A percentile compares a stretch with the other conserved stretches of the same genome.
phyloP scores from a whole-genome alignment of 179 eudicot species.

The Amaranthus tricolor region DNA sequence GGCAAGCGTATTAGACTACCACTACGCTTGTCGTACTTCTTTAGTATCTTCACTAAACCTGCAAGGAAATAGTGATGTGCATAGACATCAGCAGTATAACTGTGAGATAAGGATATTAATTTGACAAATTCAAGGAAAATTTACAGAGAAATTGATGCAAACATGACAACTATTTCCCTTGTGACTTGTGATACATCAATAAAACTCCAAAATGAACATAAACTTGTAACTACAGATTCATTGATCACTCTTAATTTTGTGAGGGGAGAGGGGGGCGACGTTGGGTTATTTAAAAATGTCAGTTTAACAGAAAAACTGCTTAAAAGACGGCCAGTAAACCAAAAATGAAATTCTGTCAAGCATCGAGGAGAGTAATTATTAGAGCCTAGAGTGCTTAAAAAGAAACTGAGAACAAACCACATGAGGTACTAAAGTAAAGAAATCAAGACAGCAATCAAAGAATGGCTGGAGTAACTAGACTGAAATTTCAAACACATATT shows the following conservation, averaged over 20 bases:
- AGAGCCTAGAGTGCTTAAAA: not conserved
- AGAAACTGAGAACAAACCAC: not conserved
- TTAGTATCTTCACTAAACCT: slow-evolving; percentile 49
- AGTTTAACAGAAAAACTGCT: not conserved
- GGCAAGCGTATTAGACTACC: slow-evolving; percentile 47
- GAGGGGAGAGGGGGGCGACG: not conserved
- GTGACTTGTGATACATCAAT: not conserved
- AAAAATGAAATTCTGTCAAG: not conserved
- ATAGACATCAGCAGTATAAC: not conserved
- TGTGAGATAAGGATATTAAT: not conserved
- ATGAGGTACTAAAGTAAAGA: not conserved
- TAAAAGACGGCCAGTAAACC: not conserved
- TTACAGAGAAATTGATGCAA: not conserved
- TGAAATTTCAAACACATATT: not conserved
- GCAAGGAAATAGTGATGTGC: slow-evolving; percentile 15
- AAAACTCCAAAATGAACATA: not conserved
- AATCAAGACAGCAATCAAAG: not conserved
- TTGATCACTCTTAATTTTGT: no score
- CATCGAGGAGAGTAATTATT: not conserved
- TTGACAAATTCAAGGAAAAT: not conserved
- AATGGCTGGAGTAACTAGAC: not conserved
- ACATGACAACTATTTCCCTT: not conserved
- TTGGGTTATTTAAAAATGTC: not conserved
- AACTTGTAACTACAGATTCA: no score
- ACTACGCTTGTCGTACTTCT: slow-evolving; percentile 47